Conservation (phyloP, 2,329 filamentous ascomycete species). For the Colletotrichum tofieldiae region DNA sequence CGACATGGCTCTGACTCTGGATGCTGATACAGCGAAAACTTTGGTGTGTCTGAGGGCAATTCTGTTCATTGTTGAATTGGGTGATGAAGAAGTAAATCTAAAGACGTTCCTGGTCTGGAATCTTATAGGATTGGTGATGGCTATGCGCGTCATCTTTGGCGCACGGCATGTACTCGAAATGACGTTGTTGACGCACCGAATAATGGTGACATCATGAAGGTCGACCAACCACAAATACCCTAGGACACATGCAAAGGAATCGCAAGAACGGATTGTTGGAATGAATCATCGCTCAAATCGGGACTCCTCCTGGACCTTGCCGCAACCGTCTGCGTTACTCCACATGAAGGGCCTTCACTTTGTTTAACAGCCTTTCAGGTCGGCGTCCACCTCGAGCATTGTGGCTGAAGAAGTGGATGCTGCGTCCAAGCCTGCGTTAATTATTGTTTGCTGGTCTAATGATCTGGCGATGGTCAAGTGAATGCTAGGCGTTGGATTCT, state of each 20-base stretch:
- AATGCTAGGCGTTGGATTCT: neutral
- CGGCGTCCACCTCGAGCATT: neutral
- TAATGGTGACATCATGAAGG: conserved; percentile 35
- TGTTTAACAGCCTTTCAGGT: neutral
- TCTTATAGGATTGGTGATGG: conserved; percentile 3
- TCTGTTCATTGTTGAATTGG: conserved; percentile 1
- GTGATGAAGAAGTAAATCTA: accelerated
- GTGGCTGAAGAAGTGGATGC: neutral
- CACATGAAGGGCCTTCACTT: neutral
- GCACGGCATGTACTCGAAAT: conserved; percentile 6
- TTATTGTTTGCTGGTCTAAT: neutral
- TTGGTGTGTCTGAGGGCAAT: neutral
- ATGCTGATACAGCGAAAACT: neutral
- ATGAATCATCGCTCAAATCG: conserved; percentile 12
- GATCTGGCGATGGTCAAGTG: neutral
- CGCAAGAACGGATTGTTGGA: neutral
- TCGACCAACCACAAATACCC: neutral
- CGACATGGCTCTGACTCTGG: conserved; percentile 19
- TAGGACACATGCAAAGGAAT: neutral
- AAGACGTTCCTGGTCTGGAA: neutral
- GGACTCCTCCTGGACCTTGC: neutral
- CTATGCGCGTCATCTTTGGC: conserved; percentile 28
- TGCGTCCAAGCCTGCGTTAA: neutral
- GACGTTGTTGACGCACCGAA: conserved; percentile 21
- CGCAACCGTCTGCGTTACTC: neutral